Conservation (phyloP, 768 basidiomycete species). For the Crassisporium funariophilum region DNA sequence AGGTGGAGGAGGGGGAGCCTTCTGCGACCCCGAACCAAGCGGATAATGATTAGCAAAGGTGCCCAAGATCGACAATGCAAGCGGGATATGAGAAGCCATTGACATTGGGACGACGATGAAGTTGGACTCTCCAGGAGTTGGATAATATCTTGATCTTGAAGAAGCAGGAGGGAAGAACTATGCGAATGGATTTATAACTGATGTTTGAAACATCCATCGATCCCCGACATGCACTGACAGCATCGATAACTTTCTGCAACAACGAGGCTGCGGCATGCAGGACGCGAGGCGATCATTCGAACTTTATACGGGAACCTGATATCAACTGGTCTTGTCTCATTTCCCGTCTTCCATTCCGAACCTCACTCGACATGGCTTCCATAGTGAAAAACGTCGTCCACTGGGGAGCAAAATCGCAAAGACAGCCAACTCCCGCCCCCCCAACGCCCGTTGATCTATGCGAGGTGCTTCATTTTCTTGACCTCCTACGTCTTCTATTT, state of each 20-base stretch:
- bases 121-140: slow-evolving; percentile 6
- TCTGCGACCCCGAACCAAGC: slow-evolving; percentile 31
- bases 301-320: slow-evolving; percentile 25
- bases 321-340: slow-evolving; percentile 19
- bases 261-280: slow-evolving; percentile 41
- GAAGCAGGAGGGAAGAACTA: slow-evolving; percentile 8
- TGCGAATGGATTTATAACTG: slow-evolving; percentile 34
- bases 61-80: slow-evolving; percentile 45
- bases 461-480: slow-evolving; percentile 34
- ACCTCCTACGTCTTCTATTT: slow-evolving; percentile 2
- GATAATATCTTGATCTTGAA: slow-evolving; percentile 11
- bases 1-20: slow-evolving; percentile 22
- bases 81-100: slow-evolving; percentile 48
- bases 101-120: slow-evolving; percentile 8
- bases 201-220: slow-evolving; percentile 17
- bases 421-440: slow-evolving; percentile 20
- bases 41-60: slow-evolving; percentile 35
- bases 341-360: slow-evolving; percentile 22
- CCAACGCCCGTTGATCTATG: slow-evolving; percentile 44
- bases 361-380: slow-evolving; percentile 41
- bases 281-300: slow-evolving; percentile 31
- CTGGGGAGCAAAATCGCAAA: slow-evolving; percentile 36
- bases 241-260: slow-evolving; percentile 18
- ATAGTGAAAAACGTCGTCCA: slow-evolving; percentile 43
- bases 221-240: slow-evolving; percentile 23